Base-by-base conservation (phyloP, 2,329 filamentous ascomycete species). In the Alternaria hordeiaustralica region DNA sequence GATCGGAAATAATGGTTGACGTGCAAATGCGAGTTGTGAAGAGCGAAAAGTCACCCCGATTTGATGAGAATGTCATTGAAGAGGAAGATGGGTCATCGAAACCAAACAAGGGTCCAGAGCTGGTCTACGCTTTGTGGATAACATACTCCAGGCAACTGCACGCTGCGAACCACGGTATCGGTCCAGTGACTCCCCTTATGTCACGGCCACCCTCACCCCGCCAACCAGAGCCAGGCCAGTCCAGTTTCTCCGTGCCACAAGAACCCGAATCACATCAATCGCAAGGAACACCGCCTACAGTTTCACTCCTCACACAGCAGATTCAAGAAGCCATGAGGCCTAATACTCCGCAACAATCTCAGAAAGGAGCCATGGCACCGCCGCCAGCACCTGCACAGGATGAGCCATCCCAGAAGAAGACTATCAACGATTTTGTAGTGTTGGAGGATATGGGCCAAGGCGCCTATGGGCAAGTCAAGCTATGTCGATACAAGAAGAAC, bases 381-480 rank as follows among this genome's bases (percentile, higher is more conserved):
- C 53, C 68, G 10, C 61, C 69, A 13, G 53, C 64, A 45, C 55
- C 65, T 13, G 60, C 65, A 10, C 67, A 65, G 4, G 70, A 72
- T 18, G 73, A 75, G 26, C 67, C 74, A 13, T 57, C 66, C 3
- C 64, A 69, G 57, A 97, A 96, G 82, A 96, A 96, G 80, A 90
- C 88, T 1, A 98, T 99, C 68, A 86, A 91, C 57, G 94, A 97
- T 77, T 99, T 97, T 78, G 86, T 90, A 45, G 95, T 99, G 64
- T 84, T 99, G 12, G 96, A 99, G 81, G 96, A 99, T 64, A 98
- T 99, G 95, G 96, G 96, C 5, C 94, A 97, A 81, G 96, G 96
- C 44, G 96, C 96, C 1, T 99, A 99, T 77, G 96, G 96, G 2
- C 95, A 99, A 81, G 96, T 99, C 62, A 99, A 99, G 79, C 87